A percentile compares a stretch with the other conserved stretches of the same genome.
Conservation (phyloP, 441 rosid species). For the Euphorbia corollata region DNA sequence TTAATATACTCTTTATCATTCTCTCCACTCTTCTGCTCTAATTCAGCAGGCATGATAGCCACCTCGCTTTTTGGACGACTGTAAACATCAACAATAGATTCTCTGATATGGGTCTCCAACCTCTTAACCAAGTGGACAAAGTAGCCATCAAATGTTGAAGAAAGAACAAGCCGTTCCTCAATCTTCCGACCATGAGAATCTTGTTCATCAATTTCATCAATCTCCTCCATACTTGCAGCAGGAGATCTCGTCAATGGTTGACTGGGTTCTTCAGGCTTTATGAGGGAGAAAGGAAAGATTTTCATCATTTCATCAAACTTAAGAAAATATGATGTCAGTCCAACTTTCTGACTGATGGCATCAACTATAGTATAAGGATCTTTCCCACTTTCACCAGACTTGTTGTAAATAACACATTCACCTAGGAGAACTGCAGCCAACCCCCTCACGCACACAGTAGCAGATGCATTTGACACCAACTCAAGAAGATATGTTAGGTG, state of each 20-base stretch:
- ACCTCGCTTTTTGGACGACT: slow-evolving; percentile 73
- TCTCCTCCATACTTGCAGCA: slow-evolving; percentile 76
- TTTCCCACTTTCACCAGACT: slow-evolving; percentile 62
- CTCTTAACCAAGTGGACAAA: slow-evolving; percentile 52
- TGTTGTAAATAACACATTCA: slow-evolving; percentile 71
- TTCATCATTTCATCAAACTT: slow-evolving; percentile 87
- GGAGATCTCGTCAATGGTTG: slow-evolving; percentile 70
- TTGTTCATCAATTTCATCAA: slow-evolving; percentile 53
- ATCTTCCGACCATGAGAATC: slow-evolving; percentile 46
- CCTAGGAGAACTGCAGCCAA: slow-evolving; percentile 84
- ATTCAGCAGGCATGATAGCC: slow-evolving; percentile 75
- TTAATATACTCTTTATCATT: slow-evolving; percentile 56
- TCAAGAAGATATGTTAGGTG: slow-evolving; percentile 78
- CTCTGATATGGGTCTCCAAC: slow-evolving; percentile 63
- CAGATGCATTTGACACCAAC: slow-evolving; percentile 58
- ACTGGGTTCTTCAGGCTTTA: slow-evolving; percentile 39
- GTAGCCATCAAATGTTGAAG: slow-evolving; percentile 48
- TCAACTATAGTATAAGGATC: slow-evolving; percentile 76
- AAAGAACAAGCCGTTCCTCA: slow-evolving; percentile 66
- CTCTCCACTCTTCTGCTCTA: slow-evolving; percentile 77
- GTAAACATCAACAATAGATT: slow-evolving; percentile 57
- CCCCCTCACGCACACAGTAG: slow-evolving; percentile 62
- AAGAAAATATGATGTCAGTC: slow-evolving; percentile 68
- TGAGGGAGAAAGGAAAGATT: slow-evolving; percentile 59
- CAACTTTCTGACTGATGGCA: slow-evolving; percentile 78